Evolutionary conservation across 257 asterid genomes (phyloP).

Genomic region (Petunia axillaris): DNA sequence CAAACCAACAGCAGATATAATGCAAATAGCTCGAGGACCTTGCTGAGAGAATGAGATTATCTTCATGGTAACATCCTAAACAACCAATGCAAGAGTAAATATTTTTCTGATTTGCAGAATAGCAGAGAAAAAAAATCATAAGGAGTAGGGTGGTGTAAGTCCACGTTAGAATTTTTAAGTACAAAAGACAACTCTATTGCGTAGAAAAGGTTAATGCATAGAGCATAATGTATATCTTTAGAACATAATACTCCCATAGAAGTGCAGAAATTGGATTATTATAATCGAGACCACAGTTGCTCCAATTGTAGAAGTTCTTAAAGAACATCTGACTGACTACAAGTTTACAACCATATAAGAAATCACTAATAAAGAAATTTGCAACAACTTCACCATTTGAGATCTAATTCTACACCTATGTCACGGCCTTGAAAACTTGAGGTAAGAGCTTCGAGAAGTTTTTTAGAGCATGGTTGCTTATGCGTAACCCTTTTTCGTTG

Average conservation of each 20-base stretch:
- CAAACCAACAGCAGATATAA: constrained; percentile 75
- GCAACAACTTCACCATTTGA: neutral
- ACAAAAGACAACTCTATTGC: neutral
- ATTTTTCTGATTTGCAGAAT: neutral
- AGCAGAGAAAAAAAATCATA: neutral
- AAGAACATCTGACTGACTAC: neutral
- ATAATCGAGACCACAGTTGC: neutral
- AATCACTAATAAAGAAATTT: neutral
- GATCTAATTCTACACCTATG: neutral
- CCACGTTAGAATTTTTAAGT: neutral
- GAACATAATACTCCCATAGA: neutral
- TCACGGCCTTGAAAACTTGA: neutral
- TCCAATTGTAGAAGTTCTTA: constrained; percentile 4
- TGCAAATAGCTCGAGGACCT: constrained; percentile 86
- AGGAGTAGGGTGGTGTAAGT: neutral
- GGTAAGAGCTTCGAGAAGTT: neutral
- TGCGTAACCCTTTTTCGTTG: too few relatives aligned
- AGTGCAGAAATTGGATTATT: neutral
- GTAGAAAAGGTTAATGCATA: neutral
- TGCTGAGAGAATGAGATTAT: constrained; percentile 69
- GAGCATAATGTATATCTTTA: neutral
- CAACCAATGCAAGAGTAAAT: neutral
- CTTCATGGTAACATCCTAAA: constrained; percentile 71
- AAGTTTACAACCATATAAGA: neutral
- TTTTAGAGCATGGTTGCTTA: too few relatives aligned